Conservation (phyloP, 805 yeast genomes). For the Ogataea pignaliae region DNA sequence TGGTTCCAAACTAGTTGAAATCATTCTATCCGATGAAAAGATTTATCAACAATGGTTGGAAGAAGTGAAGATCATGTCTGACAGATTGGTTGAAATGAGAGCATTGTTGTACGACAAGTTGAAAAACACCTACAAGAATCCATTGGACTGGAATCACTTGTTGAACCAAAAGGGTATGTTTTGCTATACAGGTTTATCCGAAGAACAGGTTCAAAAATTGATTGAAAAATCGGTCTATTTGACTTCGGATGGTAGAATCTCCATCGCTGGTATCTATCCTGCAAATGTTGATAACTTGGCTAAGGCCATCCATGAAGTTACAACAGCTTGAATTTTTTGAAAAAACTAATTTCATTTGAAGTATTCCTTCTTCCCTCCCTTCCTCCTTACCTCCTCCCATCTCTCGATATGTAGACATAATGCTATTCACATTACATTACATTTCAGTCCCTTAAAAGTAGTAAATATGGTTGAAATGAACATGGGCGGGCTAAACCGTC, state of each 20-base stretch:
- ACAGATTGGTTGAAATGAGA: slow-evolving; percentile 74
- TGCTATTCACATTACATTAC: no score
- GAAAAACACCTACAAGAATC: slow-evolving; percentile 43
- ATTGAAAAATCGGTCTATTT: slow-evolving; percentile 77
- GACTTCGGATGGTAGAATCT: slow-evolving; percentile 86
- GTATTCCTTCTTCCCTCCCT: background rate
- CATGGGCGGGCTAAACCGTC: no score
- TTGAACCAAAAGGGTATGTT: slow-evolving; percentile 94
- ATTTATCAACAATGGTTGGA: slow-evolving; percentile 71
- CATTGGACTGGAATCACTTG: slow-evolving; percentile 80
- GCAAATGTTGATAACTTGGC: slow-evolving; percentile 74
- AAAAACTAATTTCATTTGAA: no score
- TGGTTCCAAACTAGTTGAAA: slow-evolving; percentile 85
- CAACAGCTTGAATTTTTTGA: slow-evolving; percentile 23
- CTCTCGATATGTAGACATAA: no score
- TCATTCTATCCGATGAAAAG: slow-evolving; percentile 57
- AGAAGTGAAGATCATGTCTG: slow-evolving; percentile 76
- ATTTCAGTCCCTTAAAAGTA: no score
- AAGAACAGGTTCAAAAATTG: slow-evolving; percentile 66
- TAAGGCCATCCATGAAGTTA: slow-evolving; percentile 31
- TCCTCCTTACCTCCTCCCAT: background rate
- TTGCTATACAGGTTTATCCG: slow-evolving; percentile 78
- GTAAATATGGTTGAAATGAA: no score
- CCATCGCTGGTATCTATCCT: slow-evolving; percentile 84
- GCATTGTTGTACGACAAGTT: slow-evolving; percentile 56